Conservation (phyloP, 768 basidiomycete species). For the Suillus cothurnatus region DNA sequence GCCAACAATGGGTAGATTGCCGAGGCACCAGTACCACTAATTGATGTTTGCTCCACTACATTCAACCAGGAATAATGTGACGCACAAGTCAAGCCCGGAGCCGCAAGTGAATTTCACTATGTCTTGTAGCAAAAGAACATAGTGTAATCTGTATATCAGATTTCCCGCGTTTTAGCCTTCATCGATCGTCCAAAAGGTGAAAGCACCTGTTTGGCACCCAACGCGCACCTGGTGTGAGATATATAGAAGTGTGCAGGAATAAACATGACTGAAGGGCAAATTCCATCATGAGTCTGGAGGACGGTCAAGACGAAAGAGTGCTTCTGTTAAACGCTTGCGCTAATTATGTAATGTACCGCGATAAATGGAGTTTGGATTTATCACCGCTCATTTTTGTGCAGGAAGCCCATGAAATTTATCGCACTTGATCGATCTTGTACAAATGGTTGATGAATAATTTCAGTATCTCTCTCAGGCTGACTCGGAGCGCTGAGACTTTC, state of each 20-base stretch:
- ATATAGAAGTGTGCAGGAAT: neutral
- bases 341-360: slow-evolving; percentile 14
- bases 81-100: slow-evolving; percentile 74
- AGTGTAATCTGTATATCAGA: slow-evolving; percentile 64
- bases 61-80: neutral
- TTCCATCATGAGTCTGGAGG: too few relatives aligned
- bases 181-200: neutral
- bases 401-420: slow-evolving; percentile 78
- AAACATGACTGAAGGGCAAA: slow-evolving; percentile 96
- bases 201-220: slow-evolving; percentile 76
- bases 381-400: slow-evolving; percentile 60
- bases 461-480: neutral
- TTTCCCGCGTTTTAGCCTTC: neutral
- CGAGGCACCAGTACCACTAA: slow-evolving; percentile 88
- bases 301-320: too few relatives aligned
- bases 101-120: slow-evolving; percentile 42
- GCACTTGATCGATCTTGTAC: slow-evolving; percentile 36
- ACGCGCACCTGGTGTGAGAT: neutral
- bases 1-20: slow-evolving; percentile 86
- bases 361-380: slow-evolving; percentile 2
- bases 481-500: neutral
- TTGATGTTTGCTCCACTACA: neutral
- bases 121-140: slow-evolving; percentile 84
- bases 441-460: slow-evolving; percentile 22
- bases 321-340: slow-evolving; percentile 74